Conservation (phyloP, 2,329 filamentous ascomycete genomes). For the Alternaria infectoria region DNA sequence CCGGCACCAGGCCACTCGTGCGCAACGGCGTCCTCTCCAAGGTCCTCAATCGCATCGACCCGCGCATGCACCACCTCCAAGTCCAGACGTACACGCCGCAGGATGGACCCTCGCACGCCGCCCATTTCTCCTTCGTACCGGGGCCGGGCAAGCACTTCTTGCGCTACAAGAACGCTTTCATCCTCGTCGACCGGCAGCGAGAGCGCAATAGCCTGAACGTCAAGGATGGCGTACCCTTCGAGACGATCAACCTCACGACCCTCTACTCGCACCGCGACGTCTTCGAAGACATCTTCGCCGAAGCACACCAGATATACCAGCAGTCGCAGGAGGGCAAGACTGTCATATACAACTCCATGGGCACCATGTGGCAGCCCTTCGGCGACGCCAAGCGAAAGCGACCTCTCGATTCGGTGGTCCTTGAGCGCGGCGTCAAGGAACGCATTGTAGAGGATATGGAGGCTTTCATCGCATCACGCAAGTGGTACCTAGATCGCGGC, state of each 20-base stretch:
- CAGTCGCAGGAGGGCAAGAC: slow-evolving; percentile 90
- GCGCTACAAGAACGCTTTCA: slow-evolving; percentile 84
- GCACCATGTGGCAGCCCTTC: slow-evolving; percentile 83
- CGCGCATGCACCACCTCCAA: slow-evolving; percentile 67
- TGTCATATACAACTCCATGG: slow-evolving; percentile 83
- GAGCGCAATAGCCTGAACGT: slow-evolving; percentile 78
- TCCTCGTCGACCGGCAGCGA: slow-evolving; percentile 85
- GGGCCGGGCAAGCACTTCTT: slow-evolving; percentile 90
- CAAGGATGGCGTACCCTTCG: slow-evolving; percentile 86
- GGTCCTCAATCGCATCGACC: slow-evolving; percentile 64
- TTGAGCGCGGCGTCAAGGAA: slow-evolving; percentile 85
- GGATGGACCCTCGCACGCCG: slow-evolving; percentile 72
- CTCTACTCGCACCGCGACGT: slow-evolving; percentile 87
- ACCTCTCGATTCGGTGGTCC: slow-evolving; percentile 83
- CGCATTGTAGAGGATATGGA: slow-evolving; percentile 78
- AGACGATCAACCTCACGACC: slow-evolving; percentile 90
- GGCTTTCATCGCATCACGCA: slow-evolving; percentile 78
- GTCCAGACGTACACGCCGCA: slow-evolving; percentile 69
- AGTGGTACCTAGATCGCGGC: slow-evolving; percentile 93
- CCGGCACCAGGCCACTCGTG: slow-evolving; percentile 37
- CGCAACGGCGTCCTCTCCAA: slow-evolving; percentile 56
- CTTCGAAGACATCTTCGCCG: slow-evolving; percentile 86
- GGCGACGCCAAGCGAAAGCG: slow-evolving; percentile 86
- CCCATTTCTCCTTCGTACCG: slow-evolving; percentile 86
- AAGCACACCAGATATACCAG: slow-evolving; percentile 81